Evolutionary conservation across 1,284 basidiomycete species (phyloP), one percentile per base, ranked within the genome.

Genomic region (Agaricales sp.): DNA sequence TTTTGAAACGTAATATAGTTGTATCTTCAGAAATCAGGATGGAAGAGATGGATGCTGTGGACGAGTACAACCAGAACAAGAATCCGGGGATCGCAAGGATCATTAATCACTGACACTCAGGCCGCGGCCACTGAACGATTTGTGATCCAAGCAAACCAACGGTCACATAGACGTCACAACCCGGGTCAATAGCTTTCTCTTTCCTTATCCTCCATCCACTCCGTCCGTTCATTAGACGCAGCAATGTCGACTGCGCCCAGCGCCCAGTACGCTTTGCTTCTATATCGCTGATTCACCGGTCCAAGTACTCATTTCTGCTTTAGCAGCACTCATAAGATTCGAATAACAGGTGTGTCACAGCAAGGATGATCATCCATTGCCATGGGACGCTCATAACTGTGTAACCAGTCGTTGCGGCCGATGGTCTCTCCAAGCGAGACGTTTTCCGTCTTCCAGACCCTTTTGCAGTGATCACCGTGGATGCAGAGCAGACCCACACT

Each of bases 381-480:
- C 16, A 16, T 18, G 16, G n/a, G 37, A 23, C n/a, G 41, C 54
- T 23, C 16, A 62, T 45, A 13, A 2, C n/a, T n/a, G n/a, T n/a
- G 46, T 22, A 43, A 43, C 16, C 64, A 92, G 90, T 92, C 55
- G 91, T 93, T 54, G 91, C 91, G 46, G 90, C 90, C 43, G 91
- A 92, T 65, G 86, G 87, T 30, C 72, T 93, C 24, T 85, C 86
- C 52, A 93, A 93, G 71, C 82, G 91, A 44, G 90, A 93, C 70
- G 86, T 93, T 52, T 92, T 93, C 61, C 78, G 91, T 48, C 80
- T 95, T 6, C 92, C 92, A 1, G 92, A 94, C 62, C 92, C 93
- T 14, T 96, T 96, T 61, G 92, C 92, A 11, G 90, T 96, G 58
- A 86, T 95, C 61, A 94, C 91, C 19, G 92, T 95, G 37, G 92